phyloP scores from a whole-genome alignment of 1,284 basidiomycete genomes.

The Apiotrichum veenhuisii region DNA sequence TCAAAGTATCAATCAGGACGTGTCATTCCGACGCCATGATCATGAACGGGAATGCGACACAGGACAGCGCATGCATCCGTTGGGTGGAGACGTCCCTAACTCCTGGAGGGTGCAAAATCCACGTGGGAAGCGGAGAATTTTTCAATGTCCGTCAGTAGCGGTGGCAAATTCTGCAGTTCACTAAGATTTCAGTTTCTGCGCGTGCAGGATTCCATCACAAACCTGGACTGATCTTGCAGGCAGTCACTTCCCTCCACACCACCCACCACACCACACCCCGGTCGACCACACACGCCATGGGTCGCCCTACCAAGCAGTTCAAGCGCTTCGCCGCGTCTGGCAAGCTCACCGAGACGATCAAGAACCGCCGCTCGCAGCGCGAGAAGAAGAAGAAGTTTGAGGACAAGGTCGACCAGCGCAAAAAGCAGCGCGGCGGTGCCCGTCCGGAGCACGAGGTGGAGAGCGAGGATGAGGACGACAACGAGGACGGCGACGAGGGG shows the following conservation, averaged over 20 bases:
- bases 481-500: constrained; percentile 21
- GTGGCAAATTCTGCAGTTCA: not conserved
- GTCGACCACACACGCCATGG: constrained; percentile 51
- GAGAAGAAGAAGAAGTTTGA: constrained; percentile 69
- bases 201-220: no score
- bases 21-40: no score
- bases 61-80: no score
- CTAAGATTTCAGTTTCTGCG: not conserved
- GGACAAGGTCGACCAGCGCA: constrained; percentile 49
- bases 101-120: no score
- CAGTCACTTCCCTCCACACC: not conserved
- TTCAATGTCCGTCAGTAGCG: not conserved
- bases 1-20: no score
- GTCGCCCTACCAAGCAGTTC: constrained; percentile 65
- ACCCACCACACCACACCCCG: not conserved
- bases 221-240: not conserved
- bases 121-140: not conserved
- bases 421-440: constrained; percentile 41
- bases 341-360: constrained; percentile 77
- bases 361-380: constrained; percentile 70
- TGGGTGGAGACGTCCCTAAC: no score
- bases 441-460: constrained; percentile 46
- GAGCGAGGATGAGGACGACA: constrained; percentile 50
- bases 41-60: no score
- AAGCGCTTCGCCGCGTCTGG: constrained; percentile 84